Percentiles rank a stretch among this genome's conserved stretches.
Conservation (phyloP, 768 basidiomycete species). For the Mycena vitilis region DNA sequence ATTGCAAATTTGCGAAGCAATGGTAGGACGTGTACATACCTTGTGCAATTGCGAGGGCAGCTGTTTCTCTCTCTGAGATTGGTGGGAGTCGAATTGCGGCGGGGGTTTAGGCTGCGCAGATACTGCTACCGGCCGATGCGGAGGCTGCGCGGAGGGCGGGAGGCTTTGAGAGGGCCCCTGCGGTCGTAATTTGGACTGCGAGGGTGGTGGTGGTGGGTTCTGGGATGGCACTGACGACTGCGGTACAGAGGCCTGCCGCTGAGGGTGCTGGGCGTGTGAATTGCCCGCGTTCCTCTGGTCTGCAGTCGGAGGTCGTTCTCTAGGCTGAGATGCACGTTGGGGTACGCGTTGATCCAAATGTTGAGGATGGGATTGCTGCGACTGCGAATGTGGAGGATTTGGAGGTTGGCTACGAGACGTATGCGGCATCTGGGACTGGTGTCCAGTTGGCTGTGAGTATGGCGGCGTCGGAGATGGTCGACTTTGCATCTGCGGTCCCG, state of each 20-base stretch:
- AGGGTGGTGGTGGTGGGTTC: neutral
- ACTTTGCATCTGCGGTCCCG: constrained; percentile 7
- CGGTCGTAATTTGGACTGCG: neutral
- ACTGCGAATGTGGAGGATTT: neutral
- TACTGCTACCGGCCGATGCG: neutral
- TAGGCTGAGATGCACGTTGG: neutral
- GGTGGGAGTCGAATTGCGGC: neutral
- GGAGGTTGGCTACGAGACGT: neutral
- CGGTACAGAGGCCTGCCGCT: constrained; percentile 1
- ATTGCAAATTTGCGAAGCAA: neutral
- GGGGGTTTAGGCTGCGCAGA: neutral
- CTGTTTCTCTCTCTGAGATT: constrained; percentile 6
- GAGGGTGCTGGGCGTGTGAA: neutral
- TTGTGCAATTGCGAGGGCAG: neutral
- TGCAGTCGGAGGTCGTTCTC: neutral
- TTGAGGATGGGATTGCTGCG: neutral
- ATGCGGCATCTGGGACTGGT: neutral
- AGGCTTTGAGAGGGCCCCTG: neutral
- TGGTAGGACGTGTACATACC: neutral
- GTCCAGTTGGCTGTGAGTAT: neutral
- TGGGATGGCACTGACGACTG: neutral
- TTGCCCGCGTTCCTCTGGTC: neutral
- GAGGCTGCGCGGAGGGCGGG: neutral
- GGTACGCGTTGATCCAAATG: neutral
- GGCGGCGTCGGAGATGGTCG: constrained; percentile 1